These are phyloP conservation scores for Dalbergia cultrata DNA, from an alignment of 306 rosid genomes.

Conservation along the genomic window DNA sequence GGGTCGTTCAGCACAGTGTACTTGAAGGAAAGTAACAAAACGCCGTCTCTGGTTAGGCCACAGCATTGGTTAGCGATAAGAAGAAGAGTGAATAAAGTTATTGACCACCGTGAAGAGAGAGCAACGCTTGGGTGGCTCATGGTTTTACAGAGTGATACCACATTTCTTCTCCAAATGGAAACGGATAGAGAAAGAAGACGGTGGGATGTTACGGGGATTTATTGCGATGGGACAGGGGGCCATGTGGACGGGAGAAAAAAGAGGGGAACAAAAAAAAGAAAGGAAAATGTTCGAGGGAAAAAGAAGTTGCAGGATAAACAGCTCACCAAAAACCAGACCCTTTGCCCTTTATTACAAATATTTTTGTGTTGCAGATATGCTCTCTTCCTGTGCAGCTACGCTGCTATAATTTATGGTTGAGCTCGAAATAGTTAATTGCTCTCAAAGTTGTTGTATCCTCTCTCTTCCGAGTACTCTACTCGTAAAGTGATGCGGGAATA, in stretches of 20 bases:
- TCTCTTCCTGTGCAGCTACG: conserved; percentile 4
- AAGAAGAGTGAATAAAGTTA: conserved; percentile 25
- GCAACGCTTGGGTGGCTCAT: conserved; percentile 52
- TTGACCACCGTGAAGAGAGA: conserved; percentile 47
- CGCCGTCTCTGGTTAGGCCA: conserved; percentile 68
- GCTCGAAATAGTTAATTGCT: conserved; percentile 52
- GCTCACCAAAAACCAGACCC: conserved; percentile 50
- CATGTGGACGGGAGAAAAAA: conserved; percentile 58
- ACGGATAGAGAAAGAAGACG: conserved; percentile 37
- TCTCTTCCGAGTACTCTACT: conserved; percentile 23
- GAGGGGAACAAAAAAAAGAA: background rate
- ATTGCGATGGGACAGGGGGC: conserved; percentile 52
- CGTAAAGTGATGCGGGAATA: conserved; percentile 29
- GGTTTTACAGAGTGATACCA: conserved; percentile 48
- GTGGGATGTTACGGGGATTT: conserved; percentile 48
- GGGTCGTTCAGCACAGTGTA: conserved; percentile 73
- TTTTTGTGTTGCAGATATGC: background rate
- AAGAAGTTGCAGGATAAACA: conserved; percentile 44
- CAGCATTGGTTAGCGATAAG: conserved; percentile 40
- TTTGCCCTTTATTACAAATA: conserved; percentile 49
- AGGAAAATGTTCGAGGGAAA: background rate
- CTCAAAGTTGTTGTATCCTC: conserved; percentile 11
- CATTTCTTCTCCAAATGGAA: conserved; percentile 52
- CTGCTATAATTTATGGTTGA: conserved; percentile 49
- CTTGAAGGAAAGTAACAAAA: conserved; percentile 71